Evolutionary conservation across 805 yeast species (phyloP), one percentile per base, ranked within the genome.

Genomic region (Saturnispora mendoncae): DNA sequence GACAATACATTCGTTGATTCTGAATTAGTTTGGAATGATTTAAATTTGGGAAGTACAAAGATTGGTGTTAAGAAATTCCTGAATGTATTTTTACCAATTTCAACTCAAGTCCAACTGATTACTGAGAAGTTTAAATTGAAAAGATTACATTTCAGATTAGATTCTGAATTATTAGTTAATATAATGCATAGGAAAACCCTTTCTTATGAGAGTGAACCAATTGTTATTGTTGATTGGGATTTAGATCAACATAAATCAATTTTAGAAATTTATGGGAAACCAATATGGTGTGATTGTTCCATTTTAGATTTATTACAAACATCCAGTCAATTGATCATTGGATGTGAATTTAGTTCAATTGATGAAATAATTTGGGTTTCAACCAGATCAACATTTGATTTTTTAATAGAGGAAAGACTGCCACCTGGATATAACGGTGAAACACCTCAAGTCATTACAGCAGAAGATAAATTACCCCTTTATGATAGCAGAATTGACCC

Each of bases 351-450:
- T 26, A 33, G 10, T 8, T 15, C 26, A 6, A 20, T 33, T 6
- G 41, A 31, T 23, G 35, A 24, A 21, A 37, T 37, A 18, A 30
- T 31, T 17, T 39, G 42, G 42, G 27, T 39, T 39, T 14, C 36
- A 19, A 39, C 42, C 13, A 14, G 37, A n/a, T 18, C 32, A 13
- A 33, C 32, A 7, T 39, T 39, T 13, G 42, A 39, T 27, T 39
- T 31, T 18, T 27, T 39, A 31, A 25, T 39, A 14, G 33, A 39
- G 25, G 42, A 39, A 28, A 32, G 42, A 14, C 13, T 26, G 6
- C 42, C 42, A 3, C 42, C 42, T 9, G 26, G 31, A 12, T 39
- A 39, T 21, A 27, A 38, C 6, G 26, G 19, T 15, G 21, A 21
- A n/a, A n/a, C n/a, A n/a, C n/a, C n/a, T n/a, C n/a, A n/a, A n/a